Base-by-base conservation (phyloP, 2,329 filamentous ascomycete species). In the Phialocephala subalpina region DNA sequence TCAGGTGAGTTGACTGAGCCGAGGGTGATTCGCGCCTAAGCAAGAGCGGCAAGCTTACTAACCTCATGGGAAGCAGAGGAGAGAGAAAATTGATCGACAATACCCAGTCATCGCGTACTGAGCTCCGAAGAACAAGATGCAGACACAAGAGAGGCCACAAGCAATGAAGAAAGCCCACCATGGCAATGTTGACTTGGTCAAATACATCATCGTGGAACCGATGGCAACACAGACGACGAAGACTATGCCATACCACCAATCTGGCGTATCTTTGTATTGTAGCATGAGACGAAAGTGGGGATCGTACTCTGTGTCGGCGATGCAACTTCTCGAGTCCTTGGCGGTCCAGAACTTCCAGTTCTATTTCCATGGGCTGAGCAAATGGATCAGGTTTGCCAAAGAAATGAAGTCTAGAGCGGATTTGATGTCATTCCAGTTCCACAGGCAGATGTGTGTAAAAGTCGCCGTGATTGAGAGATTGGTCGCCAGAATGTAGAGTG, bases 191-290 rank as follows among this genome's bases (percentile, higher is more conserved):
- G 67, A 67, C 1, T 67, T 53, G 4, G 45, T 58, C 12, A 20
- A 52, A 36, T 68, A 68, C 36, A 60, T 60, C 45, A 62, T 57
- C 6, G 57, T 35, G 18, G 68, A 62, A 6, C 61, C 60, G 1
- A 87, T 74, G 1, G 74, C 83, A 25, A 85, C 77, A 75, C 84
- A 84, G 64, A 80, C 20, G 8, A 80, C 67, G 27, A 84, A 80
- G 22, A 86, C 76, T 11, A 66, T 67, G 0, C 71, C 72, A 69
- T 87, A 89, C 86, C 86, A 89, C 84, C 84, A 88, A 35, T 83
- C 74, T 0, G 86, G 86, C 0, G 82, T 82, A 38, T 84, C 78
- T 68, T 81, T 81, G 74, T 87, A 89, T 60, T 81, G 82, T 27
- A 78, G 72, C 85, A 89, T 89, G 47, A 89, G 78, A 65, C 81